These are phyloP conservation scores for Rubroboletus satanas DNA, from an alignment of 768 basidiomycete genomes.

Conservation along the genomic window DNA sequence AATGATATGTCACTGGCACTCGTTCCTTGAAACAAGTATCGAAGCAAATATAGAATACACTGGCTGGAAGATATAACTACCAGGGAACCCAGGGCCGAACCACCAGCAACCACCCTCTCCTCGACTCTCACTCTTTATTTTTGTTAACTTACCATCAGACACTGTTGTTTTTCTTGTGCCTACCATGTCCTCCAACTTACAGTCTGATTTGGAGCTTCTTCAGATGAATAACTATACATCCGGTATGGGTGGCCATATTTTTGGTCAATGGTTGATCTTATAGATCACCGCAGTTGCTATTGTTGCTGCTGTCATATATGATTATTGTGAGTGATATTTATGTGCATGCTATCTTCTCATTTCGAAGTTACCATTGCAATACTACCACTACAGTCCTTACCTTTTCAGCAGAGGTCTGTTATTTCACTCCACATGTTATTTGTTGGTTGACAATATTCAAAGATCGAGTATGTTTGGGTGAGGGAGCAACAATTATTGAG, in stretches of 20 bases:
- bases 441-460: too few species aligned
- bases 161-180: background rate
- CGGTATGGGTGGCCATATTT: background rate
- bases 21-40: too few species aligned
- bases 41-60: too few species aligned
- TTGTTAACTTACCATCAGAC: background rate
- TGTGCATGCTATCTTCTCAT: background rate
- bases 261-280: background rate
- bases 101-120: background rate
- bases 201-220: background rate
- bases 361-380: background rate
- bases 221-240: background rate
- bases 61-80: too few species aligned
- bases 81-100: background rate
- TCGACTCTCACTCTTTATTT: background rate
- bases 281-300: background rate
- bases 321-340: too few species aligned
- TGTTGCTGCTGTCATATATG: too few species aligned
- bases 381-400: background rate
- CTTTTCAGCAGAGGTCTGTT: slow-evolving; percentile 1
- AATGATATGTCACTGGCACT: too few species aligned
- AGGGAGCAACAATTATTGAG: background rate
- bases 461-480: slow-evolving; percentile 11
- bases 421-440: background rate
- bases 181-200: background rate